Conservation (phyloP, 2,329 filamentous ascomycete species). For the Neopestalotiopsis clavispora region DNA sequence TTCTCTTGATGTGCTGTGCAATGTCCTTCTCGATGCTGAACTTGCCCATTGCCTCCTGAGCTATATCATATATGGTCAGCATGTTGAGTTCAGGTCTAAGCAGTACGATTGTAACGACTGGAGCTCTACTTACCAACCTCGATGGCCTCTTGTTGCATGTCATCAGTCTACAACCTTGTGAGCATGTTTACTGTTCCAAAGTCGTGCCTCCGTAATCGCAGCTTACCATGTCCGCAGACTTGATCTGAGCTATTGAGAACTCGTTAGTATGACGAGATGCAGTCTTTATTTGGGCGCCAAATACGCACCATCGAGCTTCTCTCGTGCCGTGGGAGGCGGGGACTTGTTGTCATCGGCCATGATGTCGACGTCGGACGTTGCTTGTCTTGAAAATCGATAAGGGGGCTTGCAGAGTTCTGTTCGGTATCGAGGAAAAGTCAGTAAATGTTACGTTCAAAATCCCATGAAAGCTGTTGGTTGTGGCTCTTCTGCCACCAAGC, state of each 20-base stretch:
- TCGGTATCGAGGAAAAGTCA: background rate
- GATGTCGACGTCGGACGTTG: background rate
- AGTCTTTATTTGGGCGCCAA: background rate
- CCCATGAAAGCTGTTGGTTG: too few species aligned
- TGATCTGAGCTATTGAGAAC: conserved; percentile 78
- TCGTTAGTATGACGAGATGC: conserved; percentile 8
- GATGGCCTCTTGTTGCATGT: conserved; percentile 95
- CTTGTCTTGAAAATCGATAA: background rate
- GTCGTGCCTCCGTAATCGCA: background rate
- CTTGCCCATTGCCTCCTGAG: conserved; percentile 67
- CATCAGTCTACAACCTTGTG: conserved; percentile 74
- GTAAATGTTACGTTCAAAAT: background rate
- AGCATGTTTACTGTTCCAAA: conserved; percentile 25
- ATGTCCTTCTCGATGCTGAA: conserved; percentile 66
- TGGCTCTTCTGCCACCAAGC: too few species aligned
- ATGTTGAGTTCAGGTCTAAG: conserved; percentile 19
- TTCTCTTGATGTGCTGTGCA: conserved; percentile 40
- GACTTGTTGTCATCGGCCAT: conserved; percentile 36
- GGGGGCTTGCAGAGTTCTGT: background rate
- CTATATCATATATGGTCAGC: conserved; percentile 37
- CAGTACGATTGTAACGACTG: background rate
- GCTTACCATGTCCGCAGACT: conserved; percentile 96
- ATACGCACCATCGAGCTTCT: conserved; percentile 39
- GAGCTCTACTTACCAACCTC: conserved; percentile 79
- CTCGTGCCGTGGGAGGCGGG: conserved; percentile 30